Evolutionary conservation across 2,329 filamentous ascomycete species (phyloP), one percentile per base, ranked within the genome.

Genomic region (Rhexocercosporidium sp.): DNA sequence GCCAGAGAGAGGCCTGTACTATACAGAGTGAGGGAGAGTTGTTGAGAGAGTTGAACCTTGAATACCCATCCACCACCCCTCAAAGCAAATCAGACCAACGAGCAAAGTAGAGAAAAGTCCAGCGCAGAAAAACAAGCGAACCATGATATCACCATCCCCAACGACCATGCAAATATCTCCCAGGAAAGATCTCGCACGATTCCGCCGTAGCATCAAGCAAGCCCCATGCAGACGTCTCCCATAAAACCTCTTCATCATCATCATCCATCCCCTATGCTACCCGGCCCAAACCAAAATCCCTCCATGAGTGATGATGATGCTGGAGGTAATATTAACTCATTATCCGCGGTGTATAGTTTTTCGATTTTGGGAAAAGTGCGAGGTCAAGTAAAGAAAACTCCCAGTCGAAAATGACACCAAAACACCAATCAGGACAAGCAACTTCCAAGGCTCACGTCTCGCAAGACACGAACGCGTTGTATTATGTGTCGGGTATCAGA

Each of bases 401-500:
- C 70, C 70, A 65, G 69, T 70, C 59, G n/a, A 56, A 72, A 71
- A 53, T 29, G 71, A 75, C 73, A 75, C 74, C 73, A 44, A 70
- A 75, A 76, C 75, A 76, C 75, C 75, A 66, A 70, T 72, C 68
- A 57, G 66, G 69, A 73, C 66, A 69, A 73, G 67, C 69, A 70
- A 70, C 68, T 57, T 59, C 67, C 56, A 72, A 73, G 69, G 70
- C 67, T 73, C 59, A 70, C 71, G 68, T 70, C 73, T 72, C 70
- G 74, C 71, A 74, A 71, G 73, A 74, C 74, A 75, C 73, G 67
- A 74, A 69, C 68, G 61, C 72, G 70, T 56, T 72, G 69, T 67
- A 85, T 85, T 83, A 83, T 82, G 82, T 83, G 83, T 81, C 82
- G 84, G 85, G 85, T 87, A 88, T 88, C 82, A 83, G 80, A 80